Evolutionary conservation across 2,329 filamentous ascomycete species (phyloP).

Genomic region (Trichoderma asperellum): DNA sequence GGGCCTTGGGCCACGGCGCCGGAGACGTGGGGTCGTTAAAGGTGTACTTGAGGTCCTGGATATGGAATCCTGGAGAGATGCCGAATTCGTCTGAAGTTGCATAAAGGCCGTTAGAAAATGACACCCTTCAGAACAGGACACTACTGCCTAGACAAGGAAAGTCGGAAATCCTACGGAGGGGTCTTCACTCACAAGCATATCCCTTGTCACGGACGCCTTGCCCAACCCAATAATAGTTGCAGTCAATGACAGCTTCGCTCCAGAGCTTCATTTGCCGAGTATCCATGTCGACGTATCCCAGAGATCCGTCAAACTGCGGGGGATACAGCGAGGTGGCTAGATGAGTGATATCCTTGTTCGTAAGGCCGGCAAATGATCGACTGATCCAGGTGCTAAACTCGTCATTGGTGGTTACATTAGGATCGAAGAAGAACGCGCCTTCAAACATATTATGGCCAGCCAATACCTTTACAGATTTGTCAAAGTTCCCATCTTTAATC

Average conservation of each 20-base stretch:
- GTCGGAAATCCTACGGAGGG: neutral
- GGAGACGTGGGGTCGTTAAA: neutral
- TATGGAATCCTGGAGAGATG: neutral
- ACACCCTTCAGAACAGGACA: rapidly evolving
- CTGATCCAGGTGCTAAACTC: neutral
- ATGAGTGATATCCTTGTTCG: neutral
- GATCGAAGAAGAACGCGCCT: neutral
- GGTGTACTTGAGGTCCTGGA: conserved; percentile 5
- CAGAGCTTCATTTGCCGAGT: neutral
- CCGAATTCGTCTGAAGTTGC: neutral
- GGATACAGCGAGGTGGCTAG: conserved; percentile 2
- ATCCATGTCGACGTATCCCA: neutral
- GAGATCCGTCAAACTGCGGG: neutral
- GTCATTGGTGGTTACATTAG: neutral
- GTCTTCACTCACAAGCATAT: neutral
- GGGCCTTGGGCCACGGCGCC: conserved; percentile 3
- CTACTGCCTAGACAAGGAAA: neutral
- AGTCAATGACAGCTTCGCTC: neutral
- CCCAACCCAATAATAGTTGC: neutral
- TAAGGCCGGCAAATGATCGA: neutral
- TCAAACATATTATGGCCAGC: conserved; percentile 4
- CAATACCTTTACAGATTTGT: neutral
- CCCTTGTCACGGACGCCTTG: neutral
- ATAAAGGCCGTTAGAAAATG: neutral
- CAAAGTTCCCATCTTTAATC: neutral